These are phyloP conservation scores for Scytalidium sp. DNA, from an alignment of 2,329 filamentous ascomycete species.

Conservation along the genomic window DNA sequence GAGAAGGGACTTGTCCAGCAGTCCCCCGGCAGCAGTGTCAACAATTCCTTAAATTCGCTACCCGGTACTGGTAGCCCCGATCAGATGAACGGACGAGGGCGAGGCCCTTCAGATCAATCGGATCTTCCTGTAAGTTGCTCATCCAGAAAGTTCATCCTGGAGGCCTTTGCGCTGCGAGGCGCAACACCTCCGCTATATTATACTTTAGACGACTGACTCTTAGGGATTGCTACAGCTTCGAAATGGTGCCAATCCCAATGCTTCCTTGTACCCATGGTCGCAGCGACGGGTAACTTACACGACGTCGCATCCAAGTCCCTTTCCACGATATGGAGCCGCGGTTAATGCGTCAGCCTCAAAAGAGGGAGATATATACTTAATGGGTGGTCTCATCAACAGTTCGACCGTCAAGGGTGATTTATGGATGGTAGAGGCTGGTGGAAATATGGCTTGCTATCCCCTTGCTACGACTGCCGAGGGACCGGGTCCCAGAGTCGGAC, in stretches of 20 bases:
- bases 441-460: constrained; percentile 85
- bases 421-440: constrained; percentile 94
- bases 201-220: no score
- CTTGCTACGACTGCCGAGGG: constrained; percentile 90
- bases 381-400: constrained; percentile 94
- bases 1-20: constrained; percentile 53
- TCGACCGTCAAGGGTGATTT: constrained; percentile 95
- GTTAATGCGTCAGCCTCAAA: constrained; percentile 92
- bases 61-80: constrained; percentile 37
- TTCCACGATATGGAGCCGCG: constrained; percentile 94
- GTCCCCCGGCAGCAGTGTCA: constrained; percentile 52
- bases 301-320: constrained; percentile 77
- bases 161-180: neutral
- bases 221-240: constrained; percentile 41
- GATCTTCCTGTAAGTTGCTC: constrained; percentile 36
- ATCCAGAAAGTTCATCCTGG: constrained; percentile 7
- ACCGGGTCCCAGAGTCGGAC: constrained; percentile 90
- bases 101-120: constrained; percentile 29
- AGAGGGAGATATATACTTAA: constrained; percentile 95
- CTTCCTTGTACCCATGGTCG: constrained; percentile 93
- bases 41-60: constrained; percentile 63
- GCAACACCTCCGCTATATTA: no score
- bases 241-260: constrained; percentile 61
- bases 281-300: constrained; percentile 85
- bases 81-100: constrained; percentile 57